Percentiles rank a stretch among this genome's conserved stretches.
Conservation (phyloP, 1,284 basidiomycete genomes). For the Leccinum olivaceoglutinosum region DNA sequence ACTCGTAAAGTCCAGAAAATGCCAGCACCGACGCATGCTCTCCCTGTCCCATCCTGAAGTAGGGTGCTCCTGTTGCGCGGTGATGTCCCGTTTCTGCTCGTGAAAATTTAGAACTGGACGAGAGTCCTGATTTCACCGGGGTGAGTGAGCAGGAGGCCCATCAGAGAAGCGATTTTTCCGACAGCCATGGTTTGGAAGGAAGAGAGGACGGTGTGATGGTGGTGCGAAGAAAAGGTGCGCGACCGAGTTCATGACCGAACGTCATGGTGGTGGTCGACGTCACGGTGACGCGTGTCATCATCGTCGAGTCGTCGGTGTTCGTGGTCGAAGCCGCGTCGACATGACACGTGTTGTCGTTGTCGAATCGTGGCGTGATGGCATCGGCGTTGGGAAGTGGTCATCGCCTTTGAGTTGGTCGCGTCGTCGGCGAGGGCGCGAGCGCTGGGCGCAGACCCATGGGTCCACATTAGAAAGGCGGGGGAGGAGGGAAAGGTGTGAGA, state of each 20-base stretch:
- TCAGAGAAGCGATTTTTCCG: constrained; percentile 34
- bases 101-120: constrained; percentile 77
- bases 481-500: too few relatives aligned
- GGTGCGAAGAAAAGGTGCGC: not conserved
- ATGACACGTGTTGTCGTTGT: too few relatives aligned
- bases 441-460: too few relatives aligned
- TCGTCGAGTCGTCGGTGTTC: too few relatives aligned
- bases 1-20: constrained; percentile 84
- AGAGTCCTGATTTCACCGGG: constrained; percentile 76
- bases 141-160: constrained; percentile 65
- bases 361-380: too few relatives aligned
- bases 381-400: too few relatives aligned
- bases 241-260: not conserved
- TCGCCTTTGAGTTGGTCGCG: too few relatives aligned
- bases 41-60: constrained; percentile 80
- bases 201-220: not conserved
- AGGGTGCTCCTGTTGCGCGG: constrained; percentile 60
- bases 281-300: too few relatives aligned
- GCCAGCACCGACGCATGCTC: constrained; percentile 89
- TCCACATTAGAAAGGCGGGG: too few relatives aligned
- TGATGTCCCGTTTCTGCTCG: constrained; percentile 72
- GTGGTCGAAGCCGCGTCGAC: too few relatives aligned
- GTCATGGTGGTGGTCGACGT: too few relatives aligned
- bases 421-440: too few relatives aligned
- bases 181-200: constrained; percentile 12